Conservation (phyloP, 495 filamentous ascomycete genomes). For the Penicillium coffeae region DNA sequence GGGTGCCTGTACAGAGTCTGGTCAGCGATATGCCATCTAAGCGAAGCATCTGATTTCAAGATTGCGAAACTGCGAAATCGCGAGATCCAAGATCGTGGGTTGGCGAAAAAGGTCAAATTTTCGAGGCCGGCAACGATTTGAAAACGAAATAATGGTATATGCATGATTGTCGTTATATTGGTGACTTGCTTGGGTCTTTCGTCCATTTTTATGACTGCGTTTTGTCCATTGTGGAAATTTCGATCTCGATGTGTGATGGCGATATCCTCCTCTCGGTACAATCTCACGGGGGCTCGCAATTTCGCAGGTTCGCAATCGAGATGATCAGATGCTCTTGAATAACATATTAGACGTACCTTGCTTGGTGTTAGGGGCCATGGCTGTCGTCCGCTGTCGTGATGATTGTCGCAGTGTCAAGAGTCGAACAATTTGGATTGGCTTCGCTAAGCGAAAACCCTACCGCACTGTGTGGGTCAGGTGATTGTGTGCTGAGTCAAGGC, state of each 20-base stretch:
- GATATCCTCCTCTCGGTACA: conserved; percentile 5
- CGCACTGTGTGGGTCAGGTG: conserved; percentile 48
- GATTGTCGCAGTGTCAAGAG: conserved; percentile 42
- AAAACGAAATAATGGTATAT: neutral
- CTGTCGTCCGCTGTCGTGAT: conserved; percentile 53
- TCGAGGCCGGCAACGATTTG: too few relatives aligned
- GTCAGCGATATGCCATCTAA: conserved; percentile 4
- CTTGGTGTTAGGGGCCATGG: conserved; percentile 75
- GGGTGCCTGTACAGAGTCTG: conserved; percentile 49
- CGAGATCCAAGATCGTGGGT: too few relatives aligned
- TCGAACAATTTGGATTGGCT: conserved; percentile 42
- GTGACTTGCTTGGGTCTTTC: neutral
- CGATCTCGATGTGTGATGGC: conserved; percentile 3
- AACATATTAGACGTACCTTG: conserved; percentile 55
- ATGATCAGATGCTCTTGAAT: neutral
- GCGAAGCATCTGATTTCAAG: neutral
- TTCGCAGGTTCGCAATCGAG: conserved; percentile 29
- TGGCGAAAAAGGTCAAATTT: too few relatives aligned
- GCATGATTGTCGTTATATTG: neutral
- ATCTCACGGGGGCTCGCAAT: conserved; percentile 10
- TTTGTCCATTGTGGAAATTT: conserved; percentile 11
- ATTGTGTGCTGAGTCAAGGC: conserved; percentile 17
- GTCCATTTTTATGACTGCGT: neutral
- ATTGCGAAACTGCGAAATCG: conserved; percentile 12
- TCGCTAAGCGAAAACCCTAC: conserved; percentile 48